These are phyloP conservation scores for Clohesyomyces aquaticus DNA, from an alignment of 495 filamentous ascomycete genomes.

Conservation along the genomic window DNA sequence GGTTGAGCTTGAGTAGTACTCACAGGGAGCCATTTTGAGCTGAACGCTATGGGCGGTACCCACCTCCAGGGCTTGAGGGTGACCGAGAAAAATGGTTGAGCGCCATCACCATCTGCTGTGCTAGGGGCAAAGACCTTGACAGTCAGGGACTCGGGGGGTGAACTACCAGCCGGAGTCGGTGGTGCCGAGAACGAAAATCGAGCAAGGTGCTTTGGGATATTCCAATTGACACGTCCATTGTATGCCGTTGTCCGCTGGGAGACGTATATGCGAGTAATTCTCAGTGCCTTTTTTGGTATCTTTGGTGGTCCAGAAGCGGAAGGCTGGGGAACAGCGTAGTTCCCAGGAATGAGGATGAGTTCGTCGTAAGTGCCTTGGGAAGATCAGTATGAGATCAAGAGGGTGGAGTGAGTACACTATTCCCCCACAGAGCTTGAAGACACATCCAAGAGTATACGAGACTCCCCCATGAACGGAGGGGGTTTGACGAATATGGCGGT, in stretches of 20 bases:
- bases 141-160: conserved; percentile 34
- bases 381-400: background rate
- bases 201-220: conserved; percentile 59
- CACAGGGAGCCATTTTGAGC: conserved; percentile 42
- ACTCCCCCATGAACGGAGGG: no score
- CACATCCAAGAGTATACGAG: no score
- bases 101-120: conserved; percentile 24
- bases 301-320: conserved; percentile 21
- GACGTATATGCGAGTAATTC: conserved; percentile 57
- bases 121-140: conserved; percentile 51
- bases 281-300: conserved; percentile 36
- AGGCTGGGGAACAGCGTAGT: conserved; percentile 45
- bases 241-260: conserved; percentile 53
- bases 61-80: conserved; percentile 49
- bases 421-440: no score
- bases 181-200: conserved; percentile 53
- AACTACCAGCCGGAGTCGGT: conserved; percentile 38
- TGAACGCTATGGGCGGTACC: conserved; percentile 51
- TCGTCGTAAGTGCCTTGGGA: conserved; percentile 55
- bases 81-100: conserved; percentile 51
- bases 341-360: conserved; percentile 53
- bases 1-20: conserved; percentile 52
- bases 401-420: no score
- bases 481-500: no score
- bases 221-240: conserved; percentile 57